Conservation (phyloP, 192 early-diverging fungal species). For the Backusella tuberculispora region DNA sequence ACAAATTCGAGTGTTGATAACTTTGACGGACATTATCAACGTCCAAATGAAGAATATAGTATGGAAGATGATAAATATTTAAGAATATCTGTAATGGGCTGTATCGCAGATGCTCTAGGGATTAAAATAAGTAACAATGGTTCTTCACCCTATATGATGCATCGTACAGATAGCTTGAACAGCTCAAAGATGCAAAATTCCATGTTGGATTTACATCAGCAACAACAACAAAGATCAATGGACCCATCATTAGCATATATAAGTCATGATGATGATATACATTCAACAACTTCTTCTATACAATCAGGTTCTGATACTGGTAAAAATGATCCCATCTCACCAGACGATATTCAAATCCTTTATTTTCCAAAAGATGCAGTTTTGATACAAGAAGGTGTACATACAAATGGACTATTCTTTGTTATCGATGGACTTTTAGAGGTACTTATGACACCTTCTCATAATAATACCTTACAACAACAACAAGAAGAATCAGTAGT, state of each 20-base stretch:
- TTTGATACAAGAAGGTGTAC: slow-evolving; percentile 83
- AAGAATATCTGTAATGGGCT: slow-evolving; percentile 60
- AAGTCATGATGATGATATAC: slow-evolving; percentile 1
- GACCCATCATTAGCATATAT: neutral
- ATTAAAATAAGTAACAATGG: neutral
- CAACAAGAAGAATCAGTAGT: neutral
- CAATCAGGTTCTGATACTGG: slow-evolving; percentile 23
- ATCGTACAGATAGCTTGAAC: too few species aligned
- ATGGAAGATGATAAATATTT: slow-evolving; percentile 60
- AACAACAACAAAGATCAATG: neutral
- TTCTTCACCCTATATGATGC: too few species aligned
- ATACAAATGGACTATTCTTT: slow-evolving; percentile 86
- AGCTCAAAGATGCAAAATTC: neutral
- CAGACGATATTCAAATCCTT: slow-evolving; percentile 72
- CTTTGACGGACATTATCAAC: too few species aligned
- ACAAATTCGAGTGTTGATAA: too few species aligned
- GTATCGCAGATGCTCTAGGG: slow-evolving; percentile 63
- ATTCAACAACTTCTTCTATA: slow-evolving; percentile 7
- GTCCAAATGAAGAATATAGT: slow-evolving; percentile 41
- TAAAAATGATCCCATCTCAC: slow-evolving; percentile 4
- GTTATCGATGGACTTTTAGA: slow-evolving; percentile 90
- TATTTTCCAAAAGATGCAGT: slow-evolving; percentile 72
- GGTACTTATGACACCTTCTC: slow-evolving; percentile 53
- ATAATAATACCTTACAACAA: neutral
- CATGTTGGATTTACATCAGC: neutral